These are phyloP conservation scores for Colletotrichum scovillei DNA, from an alignment of 2,329 filamentous ascomycete species.

Conservation along the genomic window DNA sequence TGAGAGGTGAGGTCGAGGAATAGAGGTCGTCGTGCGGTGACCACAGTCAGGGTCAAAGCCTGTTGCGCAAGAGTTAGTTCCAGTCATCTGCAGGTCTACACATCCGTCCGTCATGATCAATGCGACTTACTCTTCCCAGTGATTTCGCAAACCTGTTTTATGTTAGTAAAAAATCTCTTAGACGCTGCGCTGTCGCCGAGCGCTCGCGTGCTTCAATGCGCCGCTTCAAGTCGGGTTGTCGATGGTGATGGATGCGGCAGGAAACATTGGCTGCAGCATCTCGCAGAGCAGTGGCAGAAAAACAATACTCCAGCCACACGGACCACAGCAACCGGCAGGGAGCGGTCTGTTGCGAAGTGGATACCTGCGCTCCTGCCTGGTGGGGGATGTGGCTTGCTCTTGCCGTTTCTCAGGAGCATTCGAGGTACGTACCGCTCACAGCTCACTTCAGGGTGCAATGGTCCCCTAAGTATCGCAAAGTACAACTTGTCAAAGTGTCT, in stretches of 20 bases:
- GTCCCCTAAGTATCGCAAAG: neutral
- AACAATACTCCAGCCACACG: slow-evolving; percentile 35
- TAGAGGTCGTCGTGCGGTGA: slow-evolving; percentile 9
- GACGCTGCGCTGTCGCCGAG: slow-evolving; percentile 34
- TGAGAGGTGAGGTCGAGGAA: neutral
- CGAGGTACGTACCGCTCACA: neutral
- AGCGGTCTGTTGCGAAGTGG: slow-evolving; percentile 27
- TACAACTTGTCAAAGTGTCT: neutral
- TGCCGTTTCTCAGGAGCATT: neutral
- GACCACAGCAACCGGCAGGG: slow-evolving; percentile 31
- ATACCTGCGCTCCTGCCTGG: neutral
- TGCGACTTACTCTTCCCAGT: slow-evolving; percentile 7
- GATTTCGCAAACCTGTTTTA: slow-evolving; percentile 33
- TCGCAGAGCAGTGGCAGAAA: slow-evolving; percentile 30
- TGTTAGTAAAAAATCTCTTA: slow-evolving; percentile 40
- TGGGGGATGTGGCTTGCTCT: slow-evolving; percentile 19
- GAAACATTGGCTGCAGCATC: neutral
- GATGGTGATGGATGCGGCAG: slow-evolving; percentile 25
- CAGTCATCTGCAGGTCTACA: neutral
- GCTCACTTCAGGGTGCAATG: neutral
- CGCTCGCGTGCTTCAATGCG: slow-evolving; percentile 33
- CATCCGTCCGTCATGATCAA: neutral
- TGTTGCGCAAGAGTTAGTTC: slow-evolving; percentile 21
- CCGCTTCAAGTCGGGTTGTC: slow-evolving; percentile 30
- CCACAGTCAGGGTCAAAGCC: slow-evolving; percentile 30